phyloP scores from a whole-genome alignment of 1,139 yeast genomes.

The Saccharomyces hybrid region DNA sequence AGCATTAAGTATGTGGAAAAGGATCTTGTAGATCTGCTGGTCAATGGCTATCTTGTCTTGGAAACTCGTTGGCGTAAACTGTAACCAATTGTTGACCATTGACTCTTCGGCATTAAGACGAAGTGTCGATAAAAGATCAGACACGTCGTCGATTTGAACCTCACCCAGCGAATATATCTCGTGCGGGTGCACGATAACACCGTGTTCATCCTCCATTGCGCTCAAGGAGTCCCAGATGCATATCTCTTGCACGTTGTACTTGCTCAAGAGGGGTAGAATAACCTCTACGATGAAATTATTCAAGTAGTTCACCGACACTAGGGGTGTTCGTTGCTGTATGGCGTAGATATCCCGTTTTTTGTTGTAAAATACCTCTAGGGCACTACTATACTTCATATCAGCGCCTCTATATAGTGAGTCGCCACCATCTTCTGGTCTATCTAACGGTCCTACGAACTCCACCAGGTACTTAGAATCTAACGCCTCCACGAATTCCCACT shows the following conservation, averaged over 20 bases:
- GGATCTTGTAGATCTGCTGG: constrained; percentile 25
- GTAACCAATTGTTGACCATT: constrained; percentile 16
- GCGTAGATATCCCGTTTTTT: constrained; percentile 41
- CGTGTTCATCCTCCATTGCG: constrained; percentile 38
- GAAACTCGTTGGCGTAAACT: constrained; percentile 21
- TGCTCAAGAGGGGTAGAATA: constrained; percentile 43
- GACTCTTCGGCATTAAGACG: constrained; percentile 15
- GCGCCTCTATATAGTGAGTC: constrained; percentile 5
- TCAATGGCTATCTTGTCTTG: constrained; percentile 26
- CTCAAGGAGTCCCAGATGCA: constrained; percentile 67
- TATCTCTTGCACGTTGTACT: constrained; percentile 39
- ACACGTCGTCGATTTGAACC: constrained; percentile 18
- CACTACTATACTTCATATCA: constrained; percentile 38
- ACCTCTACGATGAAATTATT: constrained; percentile 47
- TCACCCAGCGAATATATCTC: constrained; percentile 20
- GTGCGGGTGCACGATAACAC: constrained; percentile 16
- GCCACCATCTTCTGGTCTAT: constrained; percentile 29
- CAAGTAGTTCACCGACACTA: constrained; percentile 53
- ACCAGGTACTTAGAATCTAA: constrained; percentile 57
- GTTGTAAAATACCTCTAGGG: constrained; percentile 53
- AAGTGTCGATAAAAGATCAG: constrained; percentile 17
- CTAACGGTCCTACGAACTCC: constrained; percentile 82
- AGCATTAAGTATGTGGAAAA: constrained; percentile 25
- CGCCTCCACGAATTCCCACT: constrained; percentile 44
- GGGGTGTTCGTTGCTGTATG: constrained; percentile 79